Percentiles rank a stretch among this genome's conserved stretches.
Conservation (phyloP, 208 protist genomes). For the Leishmania tropica region DNA sequence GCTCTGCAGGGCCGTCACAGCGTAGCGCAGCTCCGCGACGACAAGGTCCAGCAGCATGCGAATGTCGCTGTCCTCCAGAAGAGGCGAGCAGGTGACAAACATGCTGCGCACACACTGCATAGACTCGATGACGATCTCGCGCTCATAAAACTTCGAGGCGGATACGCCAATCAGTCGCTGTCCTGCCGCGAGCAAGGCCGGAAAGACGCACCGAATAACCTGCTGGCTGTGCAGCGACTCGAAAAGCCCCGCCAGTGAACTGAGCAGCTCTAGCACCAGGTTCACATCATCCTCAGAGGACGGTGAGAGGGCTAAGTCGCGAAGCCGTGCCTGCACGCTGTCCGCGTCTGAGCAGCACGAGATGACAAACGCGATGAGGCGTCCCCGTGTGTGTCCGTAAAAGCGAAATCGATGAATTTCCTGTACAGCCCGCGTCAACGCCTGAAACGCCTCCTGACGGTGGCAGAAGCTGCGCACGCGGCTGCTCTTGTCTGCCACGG, state of each 20-base stretch:
- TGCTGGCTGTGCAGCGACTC: conserved; percentile 51
- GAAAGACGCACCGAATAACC: conserved; percentile 40
- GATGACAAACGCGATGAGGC: conserved; percentile 54
- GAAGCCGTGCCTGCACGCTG: conserved; percentile 22
- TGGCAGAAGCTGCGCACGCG: conserved; percentile 30
- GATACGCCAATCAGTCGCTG: conserved; percentile 33
- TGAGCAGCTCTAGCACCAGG: conserved; percentile 34
- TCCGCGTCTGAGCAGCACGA: conserved; percentile 26
- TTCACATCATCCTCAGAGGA: conserved; percentile 24
- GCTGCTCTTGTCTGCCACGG: conserved; percentile 46
- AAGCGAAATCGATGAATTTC: conserved; percentile 29
- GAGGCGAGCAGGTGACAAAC: conserved; percentile 47
- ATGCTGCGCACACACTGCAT: conserved; percentile 45
- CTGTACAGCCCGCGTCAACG: conserved; percentile 21
- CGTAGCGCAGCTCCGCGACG: conserved; percentile 32
- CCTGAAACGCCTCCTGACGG: conserved; percentile 15
- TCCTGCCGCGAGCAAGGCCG: conserved; percentile 22
- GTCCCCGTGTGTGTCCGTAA: conserved; percentile 40
- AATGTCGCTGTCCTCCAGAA: conserved; percentile 45
- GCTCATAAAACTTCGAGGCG: conserved; percentile 37
- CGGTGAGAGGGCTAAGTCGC: conserved; percentile 10
- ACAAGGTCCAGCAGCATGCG: conserved; percentile 39
- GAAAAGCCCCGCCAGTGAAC: conserved; percentile 46
- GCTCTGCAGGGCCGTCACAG: conserved; percentile 14
- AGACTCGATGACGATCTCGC: conserved; percentile 40